Evolutionary conservation across 192 early-diverging fungal species (phyloP).

Genomic region (Backusella parvicylindrica): DNA sequence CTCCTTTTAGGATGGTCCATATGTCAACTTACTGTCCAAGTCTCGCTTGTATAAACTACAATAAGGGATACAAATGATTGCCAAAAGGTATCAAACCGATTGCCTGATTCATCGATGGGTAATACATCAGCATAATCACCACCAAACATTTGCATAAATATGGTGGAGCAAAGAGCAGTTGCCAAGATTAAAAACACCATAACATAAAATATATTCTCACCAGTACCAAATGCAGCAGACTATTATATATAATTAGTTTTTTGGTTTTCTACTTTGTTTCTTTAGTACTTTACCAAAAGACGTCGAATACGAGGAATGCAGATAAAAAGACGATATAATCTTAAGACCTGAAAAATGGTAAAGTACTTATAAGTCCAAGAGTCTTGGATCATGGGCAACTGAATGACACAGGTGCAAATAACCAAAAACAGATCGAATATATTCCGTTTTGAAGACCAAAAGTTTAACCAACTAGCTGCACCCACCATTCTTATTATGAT

Average conservation of each 20-base stretch:
- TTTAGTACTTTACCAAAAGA: slow-evolving; percentile 39
- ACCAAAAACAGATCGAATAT: slow-evolving; percentile 42
- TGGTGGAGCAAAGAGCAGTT: slow-evolving; percentile 22
- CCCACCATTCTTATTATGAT: slow-evolving; percentile 42
- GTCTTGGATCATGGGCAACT: slow-evolving; percentile 43
- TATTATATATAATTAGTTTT: neutral
- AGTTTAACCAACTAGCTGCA: slow-evolving; percentile 29
- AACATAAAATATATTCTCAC: slow-evolving; percentile 29
- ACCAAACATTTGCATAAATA: slow-evolving; percentile 32
- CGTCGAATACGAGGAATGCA: slow-evolving; percentile 40
- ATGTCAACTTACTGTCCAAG: slow-evolving; percentile 22
- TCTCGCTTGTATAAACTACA: slow-evolving; percentile 31
- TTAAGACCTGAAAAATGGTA: slow-evolving; percentile 46
- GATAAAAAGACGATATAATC: slow-evolving; percentile 45
- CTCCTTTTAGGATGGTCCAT: no score
- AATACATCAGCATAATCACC: slow-evolving; percentile 23
- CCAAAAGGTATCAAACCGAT: slow-evolving; percentile 32
- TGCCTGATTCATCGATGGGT: neutral
- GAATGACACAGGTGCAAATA: slow-evolving; percentile 42
- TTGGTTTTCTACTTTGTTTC: neutral
- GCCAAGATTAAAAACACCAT: slow-evolving; percentile 21
- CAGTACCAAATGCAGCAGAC: slow-evolving; percentile 27
- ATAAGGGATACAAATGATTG: slow-evolving; percentile 26
- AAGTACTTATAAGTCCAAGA: slow-evolving; percentile 42
- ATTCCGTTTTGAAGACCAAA: slow-evolving; percentile 44